Conservation (phyloP, 1,284 basidiomycete genomes). For the Peniophora sp. region DNA sequence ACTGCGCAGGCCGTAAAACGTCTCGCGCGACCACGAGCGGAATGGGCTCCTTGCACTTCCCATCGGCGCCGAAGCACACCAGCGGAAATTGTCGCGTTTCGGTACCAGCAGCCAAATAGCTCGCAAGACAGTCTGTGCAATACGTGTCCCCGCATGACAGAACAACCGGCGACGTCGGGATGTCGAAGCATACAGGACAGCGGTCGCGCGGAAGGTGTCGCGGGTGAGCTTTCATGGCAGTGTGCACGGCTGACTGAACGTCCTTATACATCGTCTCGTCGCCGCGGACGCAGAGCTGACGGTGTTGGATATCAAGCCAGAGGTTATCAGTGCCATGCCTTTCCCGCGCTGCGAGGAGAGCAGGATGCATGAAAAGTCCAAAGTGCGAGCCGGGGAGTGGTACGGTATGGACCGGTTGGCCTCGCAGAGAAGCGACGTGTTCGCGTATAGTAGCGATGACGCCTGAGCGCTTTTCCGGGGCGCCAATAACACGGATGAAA, state of each 20-base stretch:
- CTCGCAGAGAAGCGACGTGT: slow-evolving; percentile 33
- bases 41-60: slow-evolving; percentile 43
- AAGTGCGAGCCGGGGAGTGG: slow-evolving; percentile 36
- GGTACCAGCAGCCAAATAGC: slow-evolving; percentile 47
- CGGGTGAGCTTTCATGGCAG: background rate
- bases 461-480: slow-evolving; percentile 25
- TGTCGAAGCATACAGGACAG: slow-evolving; percentile 59
- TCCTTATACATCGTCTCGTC: slow-evolving; percentile 27
- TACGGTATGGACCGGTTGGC: slow-evolving; percentile 32
- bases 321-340: slow-evolving; percentile 35
- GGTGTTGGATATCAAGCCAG: slow-evolving; percentile 20
- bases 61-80: slow-evolving; percentile 54
- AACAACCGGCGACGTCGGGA: slow-evolving; percentile 38
- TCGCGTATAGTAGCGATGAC: slow-evolving; percentile 36
- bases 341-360: slow-evolving; percentile 28
- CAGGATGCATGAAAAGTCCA: slow-evolving; percentile 34
- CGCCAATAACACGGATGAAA: slow-evolving; percentile 46
- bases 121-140: slow-evolving; percentile 51
- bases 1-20: slow-evolving; percentile 40
- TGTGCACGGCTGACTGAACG: slow-evolving; percentile 30
- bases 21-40: slow-evolving; percentile 40
- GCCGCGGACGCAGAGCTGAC: slow-evolving; percentile 26
- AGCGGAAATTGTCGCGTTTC: slow-evolving; percentile 60
- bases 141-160: slow-evolving; percentile 57
- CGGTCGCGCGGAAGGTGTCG: slow-evolving; percentile 14